Percentiles rank a stretch among this genome's conserved stretches.
These are phyloP conservation scores for Tricholoma sp. DNA, from an alignment of 768 basidiomycete species.

Conservation along the genomic window DNA sequence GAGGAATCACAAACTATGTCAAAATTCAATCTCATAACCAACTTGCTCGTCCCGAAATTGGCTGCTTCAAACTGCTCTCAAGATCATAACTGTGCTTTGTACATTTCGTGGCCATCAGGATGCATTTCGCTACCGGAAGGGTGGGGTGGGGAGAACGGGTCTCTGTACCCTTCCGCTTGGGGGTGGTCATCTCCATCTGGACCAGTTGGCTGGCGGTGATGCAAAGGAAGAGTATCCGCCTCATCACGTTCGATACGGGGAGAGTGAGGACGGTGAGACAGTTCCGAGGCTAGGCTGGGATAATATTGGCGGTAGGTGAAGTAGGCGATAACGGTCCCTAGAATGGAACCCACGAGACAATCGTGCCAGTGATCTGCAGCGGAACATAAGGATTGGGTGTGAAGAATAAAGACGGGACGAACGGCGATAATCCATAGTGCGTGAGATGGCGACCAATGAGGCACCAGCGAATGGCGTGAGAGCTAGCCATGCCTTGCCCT, in stretches of 20 bases:
- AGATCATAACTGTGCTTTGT: slow-evolving; percentile 17
- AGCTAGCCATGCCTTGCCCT: slow-evolving; percentile 83
- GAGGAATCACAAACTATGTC: no score
- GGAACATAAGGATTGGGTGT: not conserved
- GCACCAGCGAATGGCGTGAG: slow-evolving; percentile 75
- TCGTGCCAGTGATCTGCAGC: slow-evolving; percentile 86
- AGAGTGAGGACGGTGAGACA: slow-evolving; percentile 66
- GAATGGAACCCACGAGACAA: slow-evolving; percentile 69
- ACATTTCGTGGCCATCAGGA: not conserved
- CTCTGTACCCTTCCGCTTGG: slow-evolving; percentile 6
- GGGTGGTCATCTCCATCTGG: slow-evolving; percentile 5
- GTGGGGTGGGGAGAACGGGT: slow-evolving; percentile 7
- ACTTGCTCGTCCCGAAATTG: not conserved
- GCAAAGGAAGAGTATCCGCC: slow-evolving; percentile 35
- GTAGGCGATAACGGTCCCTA: slow-evolving; percentile 70
- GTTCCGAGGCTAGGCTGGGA: slow-evolving; percentile 58
- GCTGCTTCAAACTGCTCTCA: slow-evolving; percentile 17
- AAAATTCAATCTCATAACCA: not conserved
- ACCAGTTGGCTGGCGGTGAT: slow-evolving; percentile 15
- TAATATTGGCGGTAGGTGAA: slow-evolving; percentile 85
- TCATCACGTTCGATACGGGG: slow-evolving; percentile 56
- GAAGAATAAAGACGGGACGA: slow-evolving; percentile 21
- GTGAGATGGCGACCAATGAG: slow-evolving; percentile 72
- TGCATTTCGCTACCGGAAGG: slow-evolving; percentile 3
- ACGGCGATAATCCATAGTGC: slow-evolving; percentile 93